A percentile compares a stretch with the other conserved stretches of the same genome.
Conservation (phyloP, 2,329 filamentous ascomycete genomes). For the Pseudopyricularia javanii region DNA sequence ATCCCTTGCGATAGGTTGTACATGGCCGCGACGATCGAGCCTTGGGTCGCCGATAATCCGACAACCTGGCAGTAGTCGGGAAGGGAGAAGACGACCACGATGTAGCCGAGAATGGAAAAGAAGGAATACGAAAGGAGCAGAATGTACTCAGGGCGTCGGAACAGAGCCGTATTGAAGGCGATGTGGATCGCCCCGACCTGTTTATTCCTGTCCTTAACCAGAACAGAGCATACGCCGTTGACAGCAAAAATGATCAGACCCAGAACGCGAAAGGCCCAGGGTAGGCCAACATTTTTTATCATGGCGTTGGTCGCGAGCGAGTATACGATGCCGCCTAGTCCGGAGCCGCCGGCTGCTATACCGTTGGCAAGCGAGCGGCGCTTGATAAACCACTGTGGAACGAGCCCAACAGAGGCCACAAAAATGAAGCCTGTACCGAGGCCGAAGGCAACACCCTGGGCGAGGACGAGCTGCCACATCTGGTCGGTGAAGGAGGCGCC, state of each 20-base stretch:
- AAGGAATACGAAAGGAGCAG: slow-evolving; percentile 56
- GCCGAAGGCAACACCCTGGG: slow-evolving; percentile 67
- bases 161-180: slow-evolving; percentile 52
- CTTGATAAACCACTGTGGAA: slow-evolving; percentile 64
- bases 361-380: slow-evolving; percentile 59
- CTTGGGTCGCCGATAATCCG: slow-evolving; percentile 54
- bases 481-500: slow-evolving; percentile 55
- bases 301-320: slow-evolving; percentile 56
- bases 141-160: slow-evolving; percentile 49
- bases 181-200: slow-evolving; percentile 53
- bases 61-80: slow-evolving; percentile 61
- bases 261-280: slow-evolving; percentile 55
- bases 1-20: slow-evolving; percentile 57
- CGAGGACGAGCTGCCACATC: slow-evolving; percentile 67
- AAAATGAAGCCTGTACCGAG: slow-evolving; percentile 68
- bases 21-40: slow-evolving; percentile 58
- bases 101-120: slow-evolving; percentile 62
- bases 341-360: slow-evolving; percentile 55
- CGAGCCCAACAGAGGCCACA: slow-evolving; percentile 52
- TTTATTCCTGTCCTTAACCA: slow-evolving; percentile 62
- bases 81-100: slow-evolving; percentile 65
- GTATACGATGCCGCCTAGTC: slow-evolving; percentile 62
- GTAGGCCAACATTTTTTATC: slow-evolving; percentile 49
- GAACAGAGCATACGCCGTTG: slow-evolving; percentile 48
- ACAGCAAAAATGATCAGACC: slow-evolving; percentile 52